Percentiles rank a stretch among this genome's conserved stretches.
These are phyloP conservation scores for Fraxinus dipetala DNA, from an alignment of 305 asterid genomes.

Conservation along the genomic window DNA sequence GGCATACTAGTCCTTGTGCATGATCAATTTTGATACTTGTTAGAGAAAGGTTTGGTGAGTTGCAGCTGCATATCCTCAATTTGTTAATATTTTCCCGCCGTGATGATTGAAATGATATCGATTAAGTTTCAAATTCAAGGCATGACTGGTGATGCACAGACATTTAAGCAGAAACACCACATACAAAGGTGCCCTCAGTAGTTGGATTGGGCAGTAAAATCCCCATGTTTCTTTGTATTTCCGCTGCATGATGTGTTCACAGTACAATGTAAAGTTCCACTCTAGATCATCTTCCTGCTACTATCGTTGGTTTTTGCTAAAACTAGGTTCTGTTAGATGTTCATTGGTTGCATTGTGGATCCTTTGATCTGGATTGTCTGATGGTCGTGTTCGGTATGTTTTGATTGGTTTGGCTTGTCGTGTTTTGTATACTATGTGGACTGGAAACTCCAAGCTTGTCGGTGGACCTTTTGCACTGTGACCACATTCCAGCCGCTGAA, in stretches of 20 bases:
- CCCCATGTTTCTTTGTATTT: not conserved
- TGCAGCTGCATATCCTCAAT: not conserved
- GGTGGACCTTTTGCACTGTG: not conserved
- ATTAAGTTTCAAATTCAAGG: not conserved
- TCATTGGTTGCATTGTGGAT: not conserved
- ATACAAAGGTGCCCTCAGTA: not conserved
- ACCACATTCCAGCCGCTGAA: not conserved
- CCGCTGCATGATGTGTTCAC: not conserved
- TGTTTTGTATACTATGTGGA: not conserved
- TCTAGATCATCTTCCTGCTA: not conserved
- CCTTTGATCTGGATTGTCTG: not conserved
- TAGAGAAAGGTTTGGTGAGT: not conserved
- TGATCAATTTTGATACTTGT: not conserved
- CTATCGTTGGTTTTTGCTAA: not conserved
- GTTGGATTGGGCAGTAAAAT: not conserved
- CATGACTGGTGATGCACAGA: not conserved
- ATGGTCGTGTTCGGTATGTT: not conserved
- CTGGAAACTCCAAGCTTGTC: not conserved
- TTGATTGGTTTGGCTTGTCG: not conserved
- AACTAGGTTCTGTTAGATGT: not conserved
- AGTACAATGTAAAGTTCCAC: not conserved
- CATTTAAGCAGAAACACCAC: not conserved
- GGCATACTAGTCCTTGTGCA: not conserved
- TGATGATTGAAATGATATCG: not conserved
- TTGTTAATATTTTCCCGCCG: not conserved